Evolutionary conservation across 768 basidiomycete genomes (phyloP).

Genomic region (Tricholoma flavovirens): DNA sequence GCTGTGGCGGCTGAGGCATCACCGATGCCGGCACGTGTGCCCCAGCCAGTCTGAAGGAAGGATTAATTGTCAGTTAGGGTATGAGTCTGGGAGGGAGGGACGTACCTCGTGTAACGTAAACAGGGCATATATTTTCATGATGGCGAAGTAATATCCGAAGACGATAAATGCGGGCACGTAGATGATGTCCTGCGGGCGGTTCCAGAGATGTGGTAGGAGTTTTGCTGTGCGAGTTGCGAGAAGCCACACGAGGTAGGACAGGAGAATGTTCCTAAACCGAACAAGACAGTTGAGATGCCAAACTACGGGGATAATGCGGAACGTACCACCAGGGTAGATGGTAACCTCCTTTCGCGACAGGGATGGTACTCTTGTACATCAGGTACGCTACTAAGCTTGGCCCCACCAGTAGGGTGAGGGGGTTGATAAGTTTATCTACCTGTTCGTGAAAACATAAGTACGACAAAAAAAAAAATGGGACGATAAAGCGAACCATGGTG

Average conservation of each 20-base stretch:
- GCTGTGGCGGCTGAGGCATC: slow-evolving; percentile 74
- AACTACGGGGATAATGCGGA: not conserved
- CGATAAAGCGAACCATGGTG: slow-evolving; percentile 65
- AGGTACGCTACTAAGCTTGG: slow-evolving; percentile 74
- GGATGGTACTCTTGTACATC: slow-evolving; percentile 73
- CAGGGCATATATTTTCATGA: slow-evolving; percentile 92
- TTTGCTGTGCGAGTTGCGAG: slow-evolving; percentile 71
- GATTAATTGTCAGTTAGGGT: not conserved
- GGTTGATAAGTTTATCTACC: slow-evolving; percentile 85
- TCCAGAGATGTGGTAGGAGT: slow-evolving; percentile 78
- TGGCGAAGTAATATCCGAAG: slow-evolving; percentile 91
- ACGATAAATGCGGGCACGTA: slow-evolving; percentile 81
- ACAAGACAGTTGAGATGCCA: not conserved
- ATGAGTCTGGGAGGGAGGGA: not conserved
- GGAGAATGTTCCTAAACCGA: slow-evolving; percentile 55
- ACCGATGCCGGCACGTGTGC: slow-evolving; percentile 91
- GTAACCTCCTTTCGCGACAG: slow-evolving; percentile 63
- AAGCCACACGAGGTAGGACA: slow-evolving; percentile 67
- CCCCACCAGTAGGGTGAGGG: slow-evolving; percentile 80
- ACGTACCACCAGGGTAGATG: slow-evolving; percentile 80
- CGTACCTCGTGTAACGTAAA: slow-evolving; percentile 86
- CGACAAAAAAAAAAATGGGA: slow-evolving; percentile 29
- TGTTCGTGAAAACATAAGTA: slow-evolving; percentile 19
- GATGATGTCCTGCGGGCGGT: slow-evolving; percentile 68
- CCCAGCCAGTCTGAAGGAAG: slow-evolving; percentile 74